Evolutionary conservation across 192 early-diverging fungal species (phyloP).

Genomic region (Coemansia sp.): DNA sequence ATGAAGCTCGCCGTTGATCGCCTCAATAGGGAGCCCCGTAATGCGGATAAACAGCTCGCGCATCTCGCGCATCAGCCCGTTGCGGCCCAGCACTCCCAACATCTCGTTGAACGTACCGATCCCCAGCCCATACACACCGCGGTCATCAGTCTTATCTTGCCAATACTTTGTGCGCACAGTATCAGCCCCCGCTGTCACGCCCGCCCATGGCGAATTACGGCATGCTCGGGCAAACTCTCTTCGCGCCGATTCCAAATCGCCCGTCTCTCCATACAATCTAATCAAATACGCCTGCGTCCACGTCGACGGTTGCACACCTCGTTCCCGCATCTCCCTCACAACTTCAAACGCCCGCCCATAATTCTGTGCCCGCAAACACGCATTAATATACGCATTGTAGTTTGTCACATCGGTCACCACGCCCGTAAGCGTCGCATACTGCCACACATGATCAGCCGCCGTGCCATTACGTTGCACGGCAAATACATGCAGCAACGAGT

Average conservation of each 20-base stretch:
- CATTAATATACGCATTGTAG: constrained; percentile 34
- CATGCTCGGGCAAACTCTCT: constrained; percentile 22
- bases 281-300: constrained; percentile 20
- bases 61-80: constrained; percentile 50
- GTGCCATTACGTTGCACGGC: constrained; percentile 1
- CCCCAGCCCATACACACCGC: constrained; percentile 1
- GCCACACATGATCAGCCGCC: constrained; percentile 32
- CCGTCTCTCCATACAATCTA: constrained; percentile 26
- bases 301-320: constrained; percentile 22
- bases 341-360: constrained; percentile 24
- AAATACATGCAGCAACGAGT: constrained; percentile 15
- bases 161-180: constrained; percentile 4
- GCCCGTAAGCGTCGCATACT: constrained; percentile 32
- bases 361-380: constrained; percentile 10
- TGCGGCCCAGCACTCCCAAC: constrained; percentile 43
- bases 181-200: neutral
- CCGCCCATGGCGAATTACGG: neutral
- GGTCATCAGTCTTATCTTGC: constrained; percentile 13
- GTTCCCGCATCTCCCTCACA: constrained; percentile 11
- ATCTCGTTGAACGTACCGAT: constrained; percentile 26
- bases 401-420: constrained; percentile 21
- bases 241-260: constrained; percentile 29
- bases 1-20: neutral
- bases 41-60: constrained; percentile 16
- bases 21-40: constrained; percentile 5